Evolutionary conservation across 495 filamentous ascomycete genomes (phyloP).

Genomic region (Choiromyces venosus): DNA sequence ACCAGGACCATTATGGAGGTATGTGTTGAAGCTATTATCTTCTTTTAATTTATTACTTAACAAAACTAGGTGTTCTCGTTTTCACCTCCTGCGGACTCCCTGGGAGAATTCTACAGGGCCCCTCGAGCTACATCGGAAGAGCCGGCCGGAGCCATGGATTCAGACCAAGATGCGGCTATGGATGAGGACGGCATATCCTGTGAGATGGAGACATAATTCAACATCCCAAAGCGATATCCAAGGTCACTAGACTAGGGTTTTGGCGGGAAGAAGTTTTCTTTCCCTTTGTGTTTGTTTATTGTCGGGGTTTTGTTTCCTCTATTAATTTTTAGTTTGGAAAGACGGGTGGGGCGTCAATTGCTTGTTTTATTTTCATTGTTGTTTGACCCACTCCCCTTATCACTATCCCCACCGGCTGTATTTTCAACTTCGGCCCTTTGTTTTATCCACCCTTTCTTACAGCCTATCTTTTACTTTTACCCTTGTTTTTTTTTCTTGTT

Average conservation of each 20-base stretch:
- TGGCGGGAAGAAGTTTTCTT: conserved; percentile 23
- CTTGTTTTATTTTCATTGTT: conserved; percentile 35
- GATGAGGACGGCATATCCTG: conserved; percentile 32
- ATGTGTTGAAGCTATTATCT: conserved; percentile 42
- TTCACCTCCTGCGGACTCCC: conserved; percentile 71
- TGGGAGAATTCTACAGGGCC: conserved; percentile 45
- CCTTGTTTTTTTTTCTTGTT: conserved; percentile 16
- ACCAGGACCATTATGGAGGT: conserved; percentile 96
- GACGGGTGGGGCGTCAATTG: conserved; percentile 38
- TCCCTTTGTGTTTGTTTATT: conserved; percentile 18
- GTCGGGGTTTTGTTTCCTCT: conserved; percentile 34
- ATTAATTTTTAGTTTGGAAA: conserved; percentile 40
- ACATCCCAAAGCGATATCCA: conserved; percentile 7
- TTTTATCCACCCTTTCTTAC: conserved; percentile 30
- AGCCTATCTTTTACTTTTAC: conserved; percentile 8
- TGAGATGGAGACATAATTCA: conserved; percentile 39
- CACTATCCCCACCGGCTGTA: not conserved
- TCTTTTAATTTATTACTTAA: conserved; percentile 21
- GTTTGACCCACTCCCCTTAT: conserved; percentile 7
- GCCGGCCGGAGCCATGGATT: conserved; percentile 32
- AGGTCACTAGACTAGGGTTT: conserved; percentile 18
- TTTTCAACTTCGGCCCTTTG: conserved; percentile 29
- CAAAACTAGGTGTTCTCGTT: conserved; percentile 75
- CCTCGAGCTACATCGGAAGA: conserved; percentile 36
- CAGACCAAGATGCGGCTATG: conserved; percentile 38